Conservation (phyloP, 2,329 filamentous ascomycete species). For the Cordyceps tenuipes region DNA sequence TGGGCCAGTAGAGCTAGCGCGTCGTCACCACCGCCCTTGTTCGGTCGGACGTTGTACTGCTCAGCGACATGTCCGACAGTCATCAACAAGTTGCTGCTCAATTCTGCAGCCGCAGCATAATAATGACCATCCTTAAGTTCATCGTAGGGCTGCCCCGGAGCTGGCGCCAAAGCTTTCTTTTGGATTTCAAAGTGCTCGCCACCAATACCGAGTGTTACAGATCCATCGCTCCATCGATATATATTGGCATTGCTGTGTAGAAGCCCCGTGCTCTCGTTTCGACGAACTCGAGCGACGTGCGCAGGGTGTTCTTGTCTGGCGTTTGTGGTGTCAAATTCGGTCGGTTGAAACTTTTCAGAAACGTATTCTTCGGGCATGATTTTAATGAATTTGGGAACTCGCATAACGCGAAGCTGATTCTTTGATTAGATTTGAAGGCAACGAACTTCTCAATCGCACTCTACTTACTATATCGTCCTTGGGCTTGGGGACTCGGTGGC, state of each 20-base stretch:
- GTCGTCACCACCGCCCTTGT: constrained; percentile 60
- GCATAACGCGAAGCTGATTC: constrained; percentile 56
- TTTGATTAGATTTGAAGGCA: constrained; percentile 1
- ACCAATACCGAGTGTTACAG: constrained; percentile 65
- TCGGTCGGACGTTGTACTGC: constrained; percentile 60
- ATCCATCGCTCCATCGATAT: constrained; percentile 73
- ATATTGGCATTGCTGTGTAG: constrained; percentile 69
- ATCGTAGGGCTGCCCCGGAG: constrained; percentile 50
- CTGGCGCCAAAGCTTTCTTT: constrained; percentile 60
- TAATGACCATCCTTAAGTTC: constrained; percentile 65
- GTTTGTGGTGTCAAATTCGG: constrained; percentile 45
- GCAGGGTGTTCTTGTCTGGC: constrained; percentile 47
- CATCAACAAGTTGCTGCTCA: constrained; percentile 59
- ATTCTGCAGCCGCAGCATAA: constrained; percentile 65
- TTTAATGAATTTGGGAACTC: constrained; percentile 64
- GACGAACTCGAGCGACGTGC: constrained; percentile 61
- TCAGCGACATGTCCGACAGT: constrained; percentile 70
- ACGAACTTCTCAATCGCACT: not conserved
- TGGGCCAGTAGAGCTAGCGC: constrained; percentile 61
- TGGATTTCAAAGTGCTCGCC: constrained; percentile 68
- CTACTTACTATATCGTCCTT: constrained; percentile 58
- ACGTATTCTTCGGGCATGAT: constrained; percentile 62
- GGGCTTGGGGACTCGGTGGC: constrained; percentile 63
- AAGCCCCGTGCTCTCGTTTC: constrained; percentile 54
- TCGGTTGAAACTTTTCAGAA: constrained; percentile 55